These are phyloP conservation scores for Tephrocybe sp. DNA, from an alignment of 768 basidiomycete species.

Conservation along the genomic window DNA sequence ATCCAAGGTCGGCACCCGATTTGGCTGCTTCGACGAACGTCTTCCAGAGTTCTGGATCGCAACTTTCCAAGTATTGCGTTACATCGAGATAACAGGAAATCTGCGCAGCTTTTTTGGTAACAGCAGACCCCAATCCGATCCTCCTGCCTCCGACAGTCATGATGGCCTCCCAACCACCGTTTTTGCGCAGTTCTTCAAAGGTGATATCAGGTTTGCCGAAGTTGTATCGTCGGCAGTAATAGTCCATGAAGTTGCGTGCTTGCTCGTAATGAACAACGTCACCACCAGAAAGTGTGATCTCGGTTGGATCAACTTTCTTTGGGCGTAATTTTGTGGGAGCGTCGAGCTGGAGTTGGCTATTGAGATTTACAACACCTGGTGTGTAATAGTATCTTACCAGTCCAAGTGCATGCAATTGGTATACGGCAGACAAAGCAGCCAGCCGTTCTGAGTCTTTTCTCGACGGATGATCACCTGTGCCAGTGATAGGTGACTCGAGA, in stretches of 20 bases:
- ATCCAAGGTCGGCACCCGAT: slow-evolving; percentile 65
- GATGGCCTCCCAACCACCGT: slow-evolving; percentile 64
- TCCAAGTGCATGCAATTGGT: slow-evolving; percentile 64
- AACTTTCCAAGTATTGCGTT: slow-evolving; percentile 80
- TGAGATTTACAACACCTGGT: neutral
- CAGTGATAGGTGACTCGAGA: slow-evolving; percentile 45
- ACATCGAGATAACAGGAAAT: slow-evolving; percentile 85
- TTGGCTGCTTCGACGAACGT: slow-evolving; percentile 61
- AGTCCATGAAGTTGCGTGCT: slow-evolving; percentile 92
- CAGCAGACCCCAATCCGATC: slow-evolving; percentile 77
- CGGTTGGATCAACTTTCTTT: slow-evolving; percentile 18
- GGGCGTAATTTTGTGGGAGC: slow-evolving; percentile 31
- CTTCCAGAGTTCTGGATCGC: slow-evolving; percentile 81
- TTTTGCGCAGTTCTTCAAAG: slow-evolving; percentile 35
- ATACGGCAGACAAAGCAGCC: slow-evolving; percentile 73
- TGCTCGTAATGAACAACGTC: slow-evolving; percentile 64
- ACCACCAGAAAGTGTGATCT: slow-evolving; percentile 57
- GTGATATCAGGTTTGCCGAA: slow-evolving; percentile 75
- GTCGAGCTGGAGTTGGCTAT: slow-evolving; percentile 32
- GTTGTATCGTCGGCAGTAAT: slow-evolving; percentile 79
- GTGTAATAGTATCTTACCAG: slow-evolving; percentile 49
- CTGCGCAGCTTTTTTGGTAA: slow-evolving; percentile 71
- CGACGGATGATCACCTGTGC: slow-evolving; percentile 57
- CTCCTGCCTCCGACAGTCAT: slow-evolving; percentile 76
- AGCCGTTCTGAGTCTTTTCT: slow-evolving; percentile 71